Conservation (phyloP, 495 filamentous ascomycete genomes). For the Pseudevernia furfuracea region DNA sequence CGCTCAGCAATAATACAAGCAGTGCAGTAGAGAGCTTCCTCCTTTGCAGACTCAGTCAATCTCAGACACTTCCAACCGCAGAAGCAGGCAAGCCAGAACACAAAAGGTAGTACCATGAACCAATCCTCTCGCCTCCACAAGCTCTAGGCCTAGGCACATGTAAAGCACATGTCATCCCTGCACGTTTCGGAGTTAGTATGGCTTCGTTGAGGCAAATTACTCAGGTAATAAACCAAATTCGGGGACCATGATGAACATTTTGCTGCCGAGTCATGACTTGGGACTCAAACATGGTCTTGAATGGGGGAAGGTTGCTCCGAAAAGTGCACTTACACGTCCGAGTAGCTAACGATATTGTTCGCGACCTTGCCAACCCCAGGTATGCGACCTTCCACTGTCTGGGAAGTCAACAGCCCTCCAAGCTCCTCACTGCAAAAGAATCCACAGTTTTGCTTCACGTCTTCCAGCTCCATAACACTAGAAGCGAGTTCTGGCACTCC, state of each 20-base stretch:
- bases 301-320: too few species aligned
- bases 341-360: constrained; percentile 1
- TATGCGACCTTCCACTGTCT: background rate
- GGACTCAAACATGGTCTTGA: too few species aligned
- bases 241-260: too few species aligned
- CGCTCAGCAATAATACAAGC: background rate
- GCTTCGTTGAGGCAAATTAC: too few species aligned
- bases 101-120: background rate
- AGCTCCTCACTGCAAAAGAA: background rate
- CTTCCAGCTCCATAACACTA: background rate
- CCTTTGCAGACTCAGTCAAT: background rate
- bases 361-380: background rate
- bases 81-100: background rate
- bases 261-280: too few species aligned
- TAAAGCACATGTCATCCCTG: constrained; percentile 1
- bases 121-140: background rate
- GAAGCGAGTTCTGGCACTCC: background rate
- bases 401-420: background rate
- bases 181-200: too few species aligned
- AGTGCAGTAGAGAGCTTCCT: background rate
- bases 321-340: too few species aligned
- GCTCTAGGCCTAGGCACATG: background rate
- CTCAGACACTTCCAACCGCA: background rate
- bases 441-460: background rate
- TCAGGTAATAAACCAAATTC: too few species aligned